Conservation (phyloP, 202 grass and related monocot species). For the Tripidium arundinaceum region DNA sequence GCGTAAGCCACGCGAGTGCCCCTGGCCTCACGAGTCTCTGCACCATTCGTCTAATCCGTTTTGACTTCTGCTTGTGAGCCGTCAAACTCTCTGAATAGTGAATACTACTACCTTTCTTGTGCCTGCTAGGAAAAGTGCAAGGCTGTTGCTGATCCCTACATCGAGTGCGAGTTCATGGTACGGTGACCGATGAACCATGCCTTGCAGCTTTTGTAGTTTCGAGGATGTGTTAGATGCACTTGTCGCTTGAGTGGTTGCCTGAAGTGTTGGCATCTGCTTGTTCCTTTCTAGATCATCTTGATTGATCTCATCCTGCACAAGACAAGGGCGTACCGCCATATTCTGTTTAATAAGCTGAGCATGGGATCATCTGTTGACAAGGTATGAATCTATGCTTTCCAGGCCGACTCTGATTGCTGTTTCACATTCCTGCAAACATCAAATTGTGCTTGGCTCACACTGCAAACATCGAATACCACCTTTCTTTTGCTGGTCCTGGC, state of each 20-base stretch:
- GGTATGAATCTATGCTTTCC: conserved; percentile 31
- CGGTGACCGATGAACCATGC: neutral
- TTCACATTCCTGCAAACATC: neutral
- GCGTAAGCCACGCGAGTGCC: no score
- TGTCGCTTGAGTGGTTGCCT: neutral
- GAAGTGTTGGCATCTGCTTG: neutral
- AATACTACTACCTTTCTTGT: neutral
- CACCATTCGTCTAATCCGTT: neutral
- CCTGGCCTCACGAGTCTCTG: no score
- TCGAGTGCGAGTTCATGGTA: conserved; percentile 98
- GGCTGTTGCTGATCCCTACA: conserved; percentile 84
- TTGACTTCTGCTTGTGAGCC: neutral
- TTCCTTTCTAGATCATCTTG: conserved; percentile 74
- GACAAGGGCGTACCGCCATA: conserved; percentile 74
- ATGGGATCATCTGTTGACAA: conserved; percentile 54
- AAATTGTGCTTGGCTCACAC: neutral
- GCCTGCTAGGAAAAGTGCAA: conserved; percentile 70
- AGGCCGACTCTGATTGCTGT: neutral
- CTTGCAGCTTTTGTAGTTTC: neutral
- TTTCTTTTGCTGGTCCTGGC: no score
- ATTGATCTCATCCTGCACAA: conserved; percentile 94
- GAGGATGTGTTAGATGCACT: neutral
- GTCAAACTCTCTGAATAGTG: neutral
- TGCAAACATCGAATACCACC: neutral
- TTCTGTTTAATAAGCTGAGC: conserved; percentile 76